phyloP scores from a whole-genome alignment of 148 eudicot genomes.

The Vaccinium corymbosum region DNA sequence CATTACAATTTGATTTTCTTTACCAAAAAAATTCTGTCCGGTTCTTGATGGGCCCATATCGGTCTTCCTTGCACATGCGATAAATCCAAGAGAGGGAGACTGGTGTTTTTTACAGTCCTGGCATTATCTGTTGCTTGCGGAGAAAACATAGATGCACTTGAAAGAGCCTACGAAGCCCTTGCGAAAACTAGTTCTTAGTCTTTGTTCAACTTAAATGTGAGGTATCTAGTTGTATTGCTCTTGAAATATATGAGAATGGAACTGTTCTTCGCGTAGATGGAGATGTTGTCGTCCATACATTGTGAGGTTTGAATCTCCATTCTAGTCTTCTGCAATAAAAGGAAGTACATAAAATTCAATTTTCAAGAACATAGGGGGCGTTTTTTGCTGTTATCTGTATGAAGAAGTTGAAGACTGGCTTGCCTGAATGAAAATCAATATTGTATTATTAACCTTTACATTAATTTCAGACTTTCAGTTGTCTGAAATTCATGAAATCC shows the following conservation, averaged over 20 bases:
- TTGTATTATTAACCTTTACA: not conserved
- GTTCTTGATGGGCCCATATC: not conserved
- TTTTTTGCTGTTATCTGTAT: not conserved
- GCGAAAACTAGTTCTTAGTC: not conserved
- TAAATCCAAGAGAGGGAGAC: no score
- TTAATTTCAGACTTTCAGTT: not conserved
- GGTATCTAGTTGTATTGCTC: not conserved
- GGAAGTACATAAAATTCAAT: not conserved
- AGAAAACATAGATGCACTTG: not conserved
- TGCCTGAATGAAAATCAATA: not conserved
- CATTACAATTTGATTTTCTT: not conserved
- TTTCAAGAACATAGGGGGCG: not conserved
- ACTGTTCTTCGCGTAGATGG: not conserved
- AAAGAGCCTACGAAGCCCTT: not conserved
- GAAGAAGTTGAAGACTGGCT: not conserved
- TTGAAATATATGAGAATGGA: not conserved
- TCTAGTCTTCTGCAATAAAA: not conserved
- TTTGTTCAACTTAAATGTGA: not conserved
- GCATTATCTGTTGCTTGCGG: not conserved
- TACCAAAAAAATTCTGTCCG: not conserved
- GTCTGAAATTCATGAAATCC: not conserved
- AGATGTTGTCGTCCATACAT: not conserved
- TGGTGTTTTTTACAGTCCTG: not conserved
- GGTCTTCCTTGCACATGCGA: no score
- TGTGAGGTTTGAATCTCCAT: not conserved